Percentiles rank a stretch among this genome's conserved stretches.
These are phyloP conservation scores for Backusella morwellensis DNA, from an alignment of 192 early-diverging fungal genomes.

Conservation along the genomic window DNA sequence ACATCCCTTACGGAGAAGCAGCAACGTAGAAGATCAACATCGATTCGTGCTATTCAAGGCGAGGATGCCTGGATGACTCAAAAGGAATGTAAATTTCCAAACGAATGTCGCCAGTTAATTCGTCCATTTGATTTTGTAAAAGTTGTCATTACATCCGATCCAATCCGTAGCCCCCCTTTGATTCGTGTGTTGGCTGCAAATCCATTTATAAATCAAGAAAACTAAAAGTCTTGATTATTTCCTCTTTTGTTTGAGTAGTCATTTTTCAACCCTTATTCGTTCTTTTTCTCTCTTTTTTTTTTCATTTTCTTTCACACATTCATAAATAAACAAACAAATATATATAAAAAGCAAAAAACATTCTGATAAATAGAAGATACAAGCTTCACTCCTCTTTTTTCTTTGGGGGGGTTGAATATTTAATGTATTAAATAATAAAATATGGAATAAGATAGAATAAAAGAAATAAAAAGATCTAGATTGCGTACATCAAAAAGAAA, in stretches of 20 bases:
- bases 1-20: not conserved
- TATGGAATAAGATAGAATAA: not conserved
- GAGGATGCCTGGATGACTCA: constrained; percentile 12
- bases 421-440: constrained; percentile 1
- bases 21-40: constrained; percentile 14
- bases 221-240: not conserved
- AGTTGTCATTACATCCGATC: constrained; percentile 45
- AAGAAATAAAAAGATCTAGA: not conserved
- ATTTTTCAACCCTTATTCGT: not conserved
- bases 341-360: not conserved
- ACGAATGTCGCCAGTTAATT: constrained; percentile 27
- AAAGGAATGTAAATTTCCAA: constrained; percentile 17
- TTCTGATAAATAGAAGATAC: not conserved
- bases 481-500: not conserved
- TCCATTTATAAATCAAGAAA: constrained; percentile 33
- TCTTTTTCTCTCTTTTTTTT: not conserved
- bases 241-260: not conserved
- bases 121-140: constrained; percentile 40
- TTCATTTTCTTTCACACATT: not conserved
- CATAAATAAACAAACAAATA: not conserved
- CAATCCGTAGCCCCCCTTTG: constrained; percentile 43
- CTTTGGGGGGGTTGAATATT: not conserved
- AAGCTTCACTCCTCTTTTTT: not conserved
- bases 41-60: constrained; percentile 18
- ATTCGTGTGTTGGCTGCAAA: constrained; percentile 50